Evolutionary conservation across 2,329 filamentous ascomycete genomes (phyloP), one percentile per base, ranked within the genome.

Genomic region (Verticillium albo-atrum): DNA sequence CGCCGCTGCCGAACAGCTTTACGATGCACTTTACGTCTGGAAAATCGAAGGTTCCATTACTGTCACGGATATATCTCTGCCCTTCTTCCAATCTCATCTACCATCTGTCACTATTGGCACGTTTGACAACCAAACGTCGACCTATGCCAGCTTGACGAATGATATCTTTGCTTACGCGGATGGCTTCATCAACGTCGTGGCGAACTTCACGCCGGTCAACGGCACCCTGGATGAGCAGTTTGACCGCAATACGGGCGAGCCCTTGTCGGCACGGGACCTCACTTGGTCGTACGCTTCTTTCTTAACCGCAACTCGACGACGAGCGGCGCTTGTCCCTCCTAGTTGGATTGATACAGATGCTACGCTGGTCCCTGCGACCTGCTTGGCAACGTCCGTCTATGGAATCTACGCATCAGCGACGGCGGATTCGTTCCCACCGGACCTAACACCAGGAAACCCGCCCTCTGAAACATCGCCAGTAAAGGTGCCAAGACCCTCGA

Each of bases 1-100:
- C 28, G 90, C 89, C 1, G 89, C 89, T 0, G 91, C 90, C 3
- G 91, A 95, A 73, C 88, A 90, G 68, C 82, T 96, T 2, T 94
- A 92, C 70, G 87, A 90, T 66, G 88, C 91, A 1, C 68, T 92
- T 1, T 87, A 88, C 64, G 85, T 89, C 56, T 94, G 89, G 89
- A 79, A 88, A 62, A 73, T 77, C 34, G 72, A 80, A 28, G 87
- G 85, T 1, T 86, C 79, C 5, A 81, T 96, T 66, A 82, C 80
- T 1, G 82, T 94, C 54, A 88, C 85, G 4, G 74, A 78, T 0
- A 80, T 80, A 1, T 92, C 89, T 0, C 77, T 92, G 12, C 68
- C 82, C 6, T 94, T 95, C 77, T 95, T 93, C 82, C 72, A 78
- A 61, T 86, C 87, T 63, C 76, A 91, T 9, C 80, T 83, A 56